Percentiles rank a stretch among this genome's conserved stretches.
Conservation (phyloP, 257 asterid species). For the Solanum arcanum region DNA sequence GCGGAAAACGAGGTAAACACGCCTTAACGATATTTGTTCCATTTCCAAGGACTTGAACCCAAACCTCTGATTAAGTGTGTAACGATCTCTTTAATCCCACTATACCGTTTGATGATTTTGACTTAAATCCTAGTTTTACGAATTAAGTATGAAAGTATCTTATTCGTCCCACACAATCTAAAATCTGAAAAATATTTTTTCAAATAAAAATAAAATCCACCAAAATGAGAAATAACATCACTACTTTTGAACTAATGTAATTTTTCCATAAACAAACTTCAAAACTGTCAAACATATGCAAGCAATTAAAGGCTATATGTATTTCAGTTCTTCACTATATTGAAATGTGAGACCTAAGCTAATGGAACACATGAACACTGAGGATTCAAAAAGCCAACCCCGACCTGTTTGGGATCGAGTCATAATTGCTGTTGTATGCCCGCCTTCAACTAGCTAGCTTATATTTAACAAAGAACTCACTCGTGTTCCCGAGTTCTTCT, state of each 20-base stretch:
- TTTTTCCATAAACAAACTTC: background rate
- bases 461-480: background rate
- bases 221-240: background rate
- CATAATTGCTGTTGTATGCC: background rate
- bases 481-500: background rate
- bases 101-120: background rate
- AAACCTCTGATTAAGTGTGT: background rate
- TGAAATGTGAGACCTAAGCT: background rate
- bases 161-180: background rate
- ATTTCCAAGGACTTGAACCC: rapidly evolving
- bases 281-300: background rate
- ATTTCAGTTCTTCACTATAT: background rate
- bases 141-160: background rate
- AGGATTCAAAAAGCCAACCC: background rate
- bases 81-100: background rate
- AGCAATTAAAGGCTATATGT: background rate
- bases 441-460: background rate
- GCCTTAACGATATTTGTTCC: background rate
- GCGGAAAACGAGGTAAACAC: rapidly evolving
- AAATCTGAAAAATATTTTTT: background rate
- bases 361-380: background rate
- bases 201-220: too few relatives aligned
- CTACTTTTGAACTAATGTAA: background rate
- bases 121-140: rapidly evolving
- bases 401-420: background rate